phyloP scores from a whole-genome alignment of 768 basidiomycete species.

The Tubosaeta sp. region DNA sequence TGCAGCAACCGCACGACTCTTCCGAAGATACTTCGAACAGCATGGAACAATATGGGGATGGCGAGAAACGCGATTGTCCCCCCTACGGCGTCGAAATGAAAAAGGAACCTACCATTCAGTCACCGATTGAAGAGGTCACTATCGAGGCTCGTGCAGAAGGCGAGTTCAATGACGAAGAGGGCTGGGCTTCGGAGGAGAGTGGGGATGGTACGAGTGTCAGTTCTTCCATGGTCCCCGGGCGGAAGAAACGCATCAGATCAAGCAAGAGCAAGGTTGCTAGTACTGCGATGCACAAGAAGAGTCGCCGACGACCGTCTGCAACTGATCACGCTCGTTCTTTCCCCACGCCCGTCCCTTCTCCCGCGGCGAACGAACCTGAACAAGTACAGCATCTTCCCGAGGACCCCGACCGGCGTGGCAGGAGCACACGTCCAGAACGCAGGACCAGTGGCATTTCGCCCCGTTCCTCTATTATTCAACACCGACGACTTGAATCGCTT shows the following conservation, averaged over 20 bases:
- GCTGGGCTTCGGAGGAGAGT: slow-evolving; percentile 59
- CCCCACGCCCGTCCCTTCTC: not conserved
- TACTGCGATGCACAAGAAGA: slow-evolving; percentile 4
- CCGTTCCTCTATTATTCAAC: slow-evolving; percentile 20
- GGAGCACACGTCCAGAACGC: slow-evolving; percentile 14
- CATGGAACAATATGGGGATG: slow-evolving; percentile 18
- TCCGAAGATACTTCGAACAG: slow-evolving; percentile 19
- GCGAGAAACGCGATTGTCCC: slow-evolving; percentile 14
- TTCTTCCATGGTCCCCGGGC: slow-evolving; percentile 9
- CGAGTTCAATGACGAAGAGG: slow-evolving; percentile 48
- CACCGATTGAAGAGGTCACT: slow-evolving; percentile 3
- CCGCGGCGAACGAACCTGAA: slow-evolving; percentile 4
- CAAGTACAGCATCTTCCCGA: slow-evolving; percentile 3
- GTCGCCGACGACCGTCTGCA: slow-evolving; percentile 10
- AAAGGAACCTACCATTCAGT: slow-evolving; percentile 2
- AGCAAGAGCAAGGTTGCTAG: slow-evolving; percentile 14
- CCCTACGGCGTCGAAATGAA: slow-evolving; percentile 12
- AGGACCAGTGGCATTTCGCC: slow-evolving; percentile 11
- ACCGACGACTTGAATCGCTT: slow-evolving; percentile 30
- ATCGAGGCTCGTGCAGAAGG: slow-evolving; percentile 5
- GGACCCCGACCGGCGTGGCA: slow-evolving; percentile 19
- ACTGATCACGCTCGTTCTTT: slow-evolving; percentile 12
- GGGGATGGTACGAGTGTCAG: slow-evolving; percentile 16
- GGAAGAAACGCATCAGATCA: slow-evolving; percentile 25
- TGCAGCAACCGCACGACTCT: slow-evolving; percentile 15